Conservation (phyloP, 108 stramenopile species). For the Nannochloropsis granulata region DNA sequence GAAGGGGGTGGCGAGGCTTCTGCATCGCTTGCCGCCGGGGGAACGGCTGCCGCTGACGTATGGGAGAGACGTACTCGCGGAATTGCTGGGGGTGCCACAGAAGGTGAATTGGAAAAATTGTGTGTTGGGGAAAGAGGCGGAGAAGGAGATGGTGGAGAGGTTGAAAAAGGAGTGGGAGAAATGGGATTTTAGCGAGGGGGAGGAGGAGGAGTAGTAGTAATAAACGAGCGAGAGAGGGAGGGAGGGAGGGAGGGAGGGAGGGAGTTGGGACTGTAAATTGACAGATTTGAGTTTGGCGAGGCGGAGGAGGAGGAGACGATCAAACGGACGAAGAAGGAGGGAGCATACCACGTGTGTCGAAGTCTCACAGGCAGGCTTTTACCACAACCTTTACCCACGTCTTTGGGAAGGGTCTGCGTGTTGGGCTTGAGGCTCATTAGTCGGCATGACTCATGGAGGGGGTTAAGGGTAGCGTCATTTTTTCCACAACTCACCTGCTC, state of each 20-base stretch:
- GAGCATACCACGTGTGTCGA: too few species aligned
- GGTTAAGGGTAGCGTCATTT: too few species aligned
- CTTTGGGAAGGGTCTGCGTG: too few species aligned
- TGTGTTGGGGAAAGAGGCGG: background rate
- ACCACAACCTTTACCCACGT: too few species aligned
- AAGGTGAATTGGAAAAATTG: background rate
- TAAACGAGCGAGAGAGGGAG: background rate
- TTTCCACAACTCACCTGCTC: too few species aligned
- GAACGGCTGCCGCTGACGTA: background rate
- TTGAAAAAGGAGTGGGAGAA: background rate
- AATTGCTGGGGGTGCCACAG: background rate
- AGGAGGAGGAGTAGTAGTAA: background rate
- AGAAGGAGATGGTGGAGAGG: background rate
- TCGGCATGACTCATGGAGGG: too few species aligned
- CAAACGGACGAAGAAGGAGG: too few species aligned
- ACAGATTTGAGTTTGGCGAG: too few species aligned
- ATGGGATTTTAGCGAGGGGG: background rate
- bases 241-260: background rate
- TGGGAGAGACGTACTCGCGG: background rate
- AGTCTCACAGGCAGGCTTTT: too few species aligned
- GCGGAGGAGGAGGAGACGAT: too few species aligned
- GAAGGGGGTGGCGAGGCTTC: background rate
- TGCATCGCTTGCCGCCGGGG: background rate
- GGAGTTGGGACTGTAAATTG: too few species aligned
- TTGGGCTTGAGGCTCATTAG: too few species aligned